A percentile compares a stretch with the other conserved stretches of the same genome.
Conservation (phyloP, 78 protist species). For the Capsaspora owczarzaki region DNA sequence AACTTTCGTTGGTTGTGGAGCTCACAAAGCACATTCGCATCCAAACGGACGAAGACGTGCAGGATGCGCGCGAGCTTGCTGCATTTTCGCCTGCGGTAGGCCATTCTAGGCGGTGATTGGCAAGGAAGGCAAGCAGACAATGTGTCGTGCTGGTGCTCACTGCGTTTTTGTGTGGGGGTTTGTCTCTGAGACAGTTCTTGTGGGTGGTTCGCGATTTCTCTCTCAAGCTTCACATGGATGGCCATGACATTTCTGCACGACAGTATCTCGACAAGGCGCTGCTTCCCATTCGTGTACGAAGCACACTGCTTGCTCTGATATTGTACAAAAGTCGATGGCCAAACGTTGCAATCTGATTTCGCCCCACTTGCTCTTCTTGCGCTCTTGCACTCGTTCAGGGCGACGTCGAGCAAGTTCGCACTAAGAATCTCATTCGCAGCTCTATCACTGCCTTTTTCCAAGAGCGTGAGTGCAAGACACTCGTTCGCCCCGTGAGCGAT, state of each 20-base stretch:
- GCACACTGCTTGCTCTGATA: too few relatives aligned
- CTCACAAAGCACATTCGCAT: constrained; percentile 20
- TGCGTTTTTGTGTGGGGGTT: too few relatives aligned
- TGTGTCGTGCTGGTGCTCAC: too few relatives aligned
- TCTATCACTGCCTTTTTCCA: neutral
- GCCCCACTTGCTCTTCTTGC: too few relatives aligned
- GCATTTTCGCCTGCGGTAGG: constrained; percentile 22
- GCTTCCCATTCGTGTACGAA: too few relatives aligned
- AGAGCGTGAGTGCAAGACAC: constrained; percentile 10
- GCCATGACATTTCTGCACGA: constrained; percentile 6
- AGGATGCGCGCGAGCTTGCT: neutral
- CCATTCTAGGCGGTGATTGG: too few relatives aligned
- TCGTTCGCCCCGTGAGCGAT: constrained; percentile 12
- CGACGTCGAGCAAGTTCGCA: neutral
- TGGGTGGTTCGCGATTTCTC: constrained; percentile 38
- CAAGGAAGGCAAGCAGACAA: too few relatives aligned
- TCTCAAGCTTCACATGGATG: constrained; percentile 21
- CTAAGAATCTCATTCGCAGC: constrained; percentile 1
- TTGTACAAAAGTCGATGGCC: too few relatives aligned
- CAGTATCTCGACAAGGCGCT: constrained; percentile 25
- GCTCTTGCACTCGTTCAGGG: too few relatives aligned
- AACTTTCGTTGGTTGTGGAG: constrained; percentile 9
- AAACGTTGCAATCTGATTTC: too few relatives aligned
- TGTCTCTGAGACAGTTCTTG: too few relatives aligned
- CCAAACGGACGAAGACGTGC: too few relatives aligned